Evolutionary conservation across 176 grass and related monocot species (phyloP).

Genomic region (Bromus sterilis): DNA sequence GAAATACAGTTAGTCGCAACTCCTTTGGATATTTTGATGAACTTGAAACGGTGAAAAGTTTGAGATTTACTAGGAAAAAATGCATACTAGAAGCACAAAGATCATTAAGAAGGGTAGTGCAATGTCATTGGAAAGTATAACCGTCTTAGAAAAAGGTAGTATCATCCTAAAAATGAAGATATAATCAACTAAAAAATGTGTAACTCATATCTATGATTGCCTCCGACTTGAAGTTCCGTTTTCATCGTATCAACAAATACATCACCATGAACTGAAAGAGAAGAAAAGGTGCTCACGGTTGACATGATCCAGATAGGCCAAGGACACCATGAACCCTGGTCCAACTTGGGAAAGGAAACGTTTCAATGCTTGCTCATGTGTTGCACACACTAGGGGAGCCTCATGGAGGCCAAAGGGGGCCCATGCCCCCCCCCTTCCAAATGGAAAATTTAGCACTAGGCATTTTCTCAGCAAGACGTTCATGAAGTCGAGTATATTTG

Average conservation of each 20-base stretch:
- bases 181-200: background rate
- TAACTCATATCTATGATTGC: constrained; percentile 81
- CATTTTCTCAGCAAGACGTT: too few species aligned
- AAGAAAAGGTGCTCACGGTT: constrained; percentile 44
- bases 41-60: too few species aligned
- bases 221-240: constrained; percentile 78
- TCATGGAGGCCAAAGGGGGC: too few species aligned
- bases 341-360: constrained; percentile 73
- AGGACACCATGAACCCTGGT: constrained; percentile 81
- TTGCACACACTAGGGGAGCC: too few species aligned
- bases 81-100: too few species aligned
- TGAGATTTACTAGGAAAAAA: too few species aligned
- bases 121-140: background rate
- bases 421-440: too few species aligned
- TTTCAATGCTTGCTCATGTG: constrained; percentile 53
- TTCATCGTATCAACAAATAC: constrained; percentile 57
- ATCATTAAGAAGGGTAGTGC: background rate
- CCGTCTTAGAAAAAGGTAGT: too few species aligned
- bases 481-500: too few species aligned
- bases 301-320: constrained; percentile 85
- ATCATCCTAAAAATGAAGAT: too few species aligned
- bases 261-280: background rate
- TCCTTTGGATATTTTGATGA: too few species aligned
- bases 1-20: background rate
- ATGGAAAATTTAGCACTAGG: too few species aligned